Evolutionary conservation across 495 filamentous ascomycete species (phyloP), one percentile per base, ranked within the genome.

Genomic region (Aspergillus egyptiacus): DNA sequence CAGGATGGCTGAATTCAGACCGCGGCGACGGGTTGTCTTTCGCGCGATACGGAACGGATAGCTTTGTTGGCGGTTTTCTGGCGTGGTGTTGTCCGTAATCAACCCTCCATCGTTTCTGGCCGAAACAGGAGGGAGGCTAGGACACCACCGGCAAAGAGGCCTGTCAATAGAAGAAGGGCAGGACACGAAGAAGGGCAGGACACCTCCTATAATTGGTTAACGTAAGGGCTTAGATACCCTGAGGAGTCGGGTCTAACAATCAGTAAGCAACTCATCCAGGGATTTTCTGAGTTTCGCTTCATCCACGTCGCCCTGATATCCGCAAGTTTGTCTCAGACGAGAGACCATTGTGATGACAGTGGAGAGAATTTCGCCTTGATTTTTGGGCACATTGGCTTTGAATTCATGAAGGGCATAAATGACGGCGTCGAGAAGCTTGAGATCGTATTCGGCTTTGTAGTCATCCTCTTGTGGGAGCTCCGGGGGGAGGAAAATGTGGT

Each of bases 1-100:
- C 85, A 0, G 85, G 85, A 52, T 91, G 84, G 28, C 83, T 82
- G 61, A 85, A 89, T 53, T 90, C 86, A 0, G 86, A 78, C 3
- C 78, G 70, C 0, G 71, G 65, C 0, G 82, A 68, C 1, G 84
- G 85, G 17, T 56, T 75, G 40, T 84, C 85, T 52, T 89, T 91
- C 1, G 80, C 79, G n/a, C 78, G 69, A 48, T 77, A 91, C 0
- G 87, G 86, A 0, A 90, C 83, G 3, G 48, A 24, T 11, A 51
- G 34, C 30, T 27, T 35, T 8, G 46, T 39, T 19, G 34, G 14
- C 1, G 27, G 46, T 3, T 13, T 23, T 24, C 53, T 27, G 1
- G 10, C 14, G 0, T 51, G 57, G 55, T 78, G 66, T 23, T 48
- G 55, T 2, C 60, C 60, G 15, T 64, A 63, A 7, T 54, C 38